Base-by-base conservation (phyloP, 75 land plant genomes). In the Adiantum capillusveneris region DNA sequence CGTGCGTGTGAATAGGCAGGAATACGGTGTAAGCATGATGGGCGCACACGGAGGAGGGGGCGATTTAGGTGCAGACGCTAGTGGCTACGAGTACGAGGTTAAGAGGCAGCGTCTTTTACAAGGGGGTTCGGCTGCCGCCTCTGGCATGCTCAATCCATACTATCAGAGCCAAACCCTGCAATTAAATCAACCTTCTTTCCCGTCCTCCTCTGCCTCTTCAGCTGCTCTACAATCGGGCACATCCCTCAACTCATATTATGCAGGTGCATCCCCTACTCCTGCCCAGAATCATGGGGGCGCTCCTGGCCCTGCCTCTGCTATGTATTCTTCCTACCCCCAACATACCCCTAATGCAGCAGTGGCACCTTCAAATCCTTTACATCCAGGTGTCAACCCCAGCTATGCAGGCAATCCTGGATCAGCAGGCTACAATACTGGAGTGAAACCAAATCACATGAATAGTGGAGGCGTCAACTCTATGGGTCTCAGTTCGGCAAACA, bases 101-200 rank as follows among this genome's bases (percentile, higher is more conserved):
- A 46, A 46, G 22, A n/a, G 50, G 22, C 50, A 46, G 22, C 50
- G 50, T 46, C 50, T 46, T 14, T 14, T 46, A 3, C 50, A 46
- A 3, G 50, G 22, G 5, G 50, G 50, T 3, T 6, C 50, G 2
- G 50, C 50, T 6, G 50, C 5, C 6, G 2, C 18, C 6, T 46
- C 50, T 21, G 22, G 22, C 22, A 46, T 46, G 18, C 14, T 3
- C 14, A n/a, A n/a, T 3, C 14, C 50, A 6, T 46, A 46, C 22
- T 46, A 46, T 46, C 50, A 46, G 18, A 46, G 5, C 22, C 50
- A 46, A 3, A 6, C 22, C 17, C 17, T 3, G 50, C 50, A 46
- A 3, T 6, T 5, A 6, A 46, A n/a, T 18, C 22, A 46, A n/a
- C 22, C 22, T 46, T 46, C 50, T 2, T 46, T 21, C 22, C 22